Base-by-base conservation (phyloP, 495 filamentous ascomycete species). In the Beverwykella pulmonaria region DNA sequence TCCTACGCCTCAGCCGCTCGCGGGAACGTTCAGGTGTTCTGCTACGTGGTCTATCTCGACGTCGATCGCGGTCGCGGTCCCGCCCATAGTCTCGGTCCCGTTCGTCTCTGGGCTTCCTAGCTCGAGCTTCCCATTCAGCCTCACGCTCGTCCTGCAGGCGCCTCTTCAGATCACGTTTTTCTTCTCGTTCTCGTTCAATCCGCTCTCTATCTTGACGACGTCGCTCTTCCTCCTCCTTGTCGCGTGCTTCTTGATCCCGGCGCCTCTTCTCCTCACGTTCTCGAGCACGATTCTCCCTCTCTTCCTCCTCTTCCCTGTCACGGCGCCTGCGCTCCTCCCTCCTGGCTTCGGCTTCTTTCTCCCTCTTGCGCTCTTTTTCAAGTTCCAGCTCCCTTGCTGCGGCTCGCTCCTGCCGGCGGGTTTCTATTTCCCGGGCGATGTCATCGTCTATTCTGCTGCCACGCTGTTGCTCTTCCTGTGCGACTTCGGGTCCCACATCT, bases 361-460 rank as follows among this genome's bases (percentile, higher is more conserved):
- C 85, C 27, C 85, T 77, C 63, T 85, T 82, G 50, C 79, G 79
- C 67, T 90, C 82, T 68, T 86, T 84, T 61, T 83, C 82, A 60
- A 85, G 78, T 41, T 88, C 83, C 65, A 90, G 87, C 53, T 86
- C 84, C 70, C 86, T 85, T 20, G 85, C 77, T 30, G 81, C 85
- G 23, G 88, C 88, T 50, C 89, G 84, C 68, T 87, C 84, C 12
- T 83, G 83, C 2, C 85, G 80, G 61, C 86, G 85, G n/a, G 76
- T 79, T n/a, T 85, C 86, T 1, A 90, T 86, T 64, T 92, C 86
- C 36, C 80, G 79, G 15, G 87, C 90, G 71, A 93, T 96, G 57
- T 92, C 89, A 49, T 88, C 88, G 67, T 96, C 92, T 6, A 88
- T 92, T 74, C 91, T 96, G 65, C 84, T 84, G 2, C 92, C 92